Conservation (phyloP, 148 eudicot genomes). For the Cornus controversa region DNA sequence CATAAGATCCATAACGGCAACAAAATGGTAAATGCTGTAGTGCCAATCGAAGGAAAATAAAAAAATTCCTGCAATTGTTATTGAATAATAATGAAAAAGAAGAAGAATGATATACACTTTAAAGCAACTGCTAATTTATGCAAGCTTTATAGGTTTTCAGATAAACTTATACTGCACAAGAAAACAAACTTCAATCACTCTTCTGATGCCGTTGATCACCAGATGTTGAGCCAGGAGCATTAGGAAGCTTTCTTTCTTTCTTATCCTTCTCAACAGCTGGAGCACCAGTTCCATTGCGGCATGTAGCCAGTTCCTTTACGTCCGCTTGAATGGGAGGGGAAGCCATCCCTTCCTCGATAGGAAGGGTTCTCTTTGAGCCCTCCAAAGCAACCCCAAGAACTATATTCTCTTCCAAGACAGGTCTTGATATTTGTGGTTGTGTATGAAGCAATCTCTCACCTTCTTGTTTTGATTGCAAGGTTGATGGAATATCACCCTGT, state of each 20-base stretch:
- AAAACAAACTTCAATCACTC: neutral
- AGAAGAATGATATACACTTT: too few relatives aligned
- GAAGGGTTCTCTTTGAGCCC: constrained; percentile 92
- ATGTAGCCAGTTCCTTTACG: constrained; percentile 54
- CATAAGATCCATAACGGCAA: too few relatives aligned
- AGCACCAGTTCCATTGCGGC: constrained; percentile 39
- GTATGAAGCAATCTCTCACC: constrained; percentile 26
- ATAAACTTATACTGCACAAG: constrained; percentile 12
- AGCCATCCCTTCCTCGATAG: constrained; percentile 68
- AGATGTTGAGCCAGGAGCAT: constrained; percentile 13
- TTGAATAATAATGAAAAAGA: too few relatives aligned
- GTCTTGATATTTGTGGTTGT: constrained; percentile 34
- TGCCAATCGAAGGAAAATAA: too few relatives aligned
- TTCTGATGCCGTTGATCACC: constrained; percentile 23
- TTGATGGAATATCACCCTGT: constrained; percentile 11
- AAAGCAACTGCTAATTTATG: too few relatives aligned
- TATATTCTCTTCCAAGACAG: constrained; percentile 79
- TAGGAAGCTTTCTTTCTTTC: constrained; percentile 33
- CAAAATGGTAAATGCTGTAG: too few relatives aligned
- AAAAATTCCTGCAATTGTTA: too few relatives aligned
- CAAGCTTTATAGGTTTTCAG: neutral
- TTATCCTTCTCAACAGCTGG: constrained; percentile 45
- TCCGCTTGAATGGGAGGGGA: constrained; percentile 40
- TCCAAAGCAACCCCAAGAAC: constrained; percentile 95
- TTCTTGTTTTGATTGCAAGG: constrained; percentile 33